Conservation (phyloP, 202 grass and related monocot genomes). For the Zizania palustris region DNA sequence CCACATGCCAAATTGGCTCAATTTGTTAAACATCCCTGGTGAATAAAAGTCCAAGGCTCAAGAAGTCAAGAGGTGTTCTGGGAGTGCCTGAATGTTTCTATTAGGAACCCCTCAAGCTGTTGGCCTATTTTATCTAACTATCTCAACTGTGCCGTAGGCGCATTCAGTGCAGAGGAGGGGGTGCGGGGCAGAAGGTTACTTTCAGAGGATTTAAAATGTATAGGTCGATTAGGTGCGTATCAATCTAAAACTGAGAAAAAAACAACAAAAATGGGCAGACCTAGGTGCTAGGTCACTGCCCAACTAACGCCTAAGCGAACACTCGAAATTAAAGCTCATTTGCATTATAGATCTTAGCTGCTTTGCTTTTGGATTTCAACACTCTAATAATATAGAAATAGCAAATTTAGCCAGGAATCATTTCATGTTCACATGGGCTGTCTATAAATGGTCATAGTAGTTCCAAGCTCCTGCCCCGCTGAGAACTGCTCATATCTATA, state of each 20-base stretch:
- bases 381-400: slow-evolving; percentile 24
- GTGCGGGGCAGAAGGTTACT: too few species aligned
- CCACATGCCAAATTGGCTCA: neutral
- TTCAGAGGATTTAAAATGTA: too few species aligned
- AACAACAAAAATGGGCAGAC: too few species aligned
- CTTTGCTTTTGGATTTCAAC: neutral
- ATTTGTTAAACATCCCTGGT: neutral
- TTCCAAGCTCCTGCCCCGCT: neutral
- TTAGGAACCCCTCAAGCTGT: neutral
- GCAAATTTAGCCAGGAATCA: neutral
- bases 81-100: neutral
- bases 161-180: neutral
- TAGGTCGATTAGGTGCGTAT: too few species aligned
- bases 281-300: too few species aligned
- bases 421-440: slow-evolving; percentile 32
- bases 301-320: too few species aligned
- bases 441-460: neutral
- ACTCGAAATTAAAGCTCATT: slow-evolving; percentile 6
- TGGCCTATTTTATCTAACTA: neutral
- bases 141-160: neutral
- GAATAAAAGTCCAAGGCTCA: neutral
- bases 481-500: neutral
- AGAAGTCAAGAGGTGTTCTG: too few species aligned
- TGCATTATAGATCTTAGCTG: neutral
- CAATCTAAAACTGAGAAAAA: too few species aligned